A percentile compares a stretch with the other conserved stretches of the same genome.
Evolutionary conservation across 352 stramenopile species (phyloP).

Genomic region (Globisporangium nagaii): DNA sequence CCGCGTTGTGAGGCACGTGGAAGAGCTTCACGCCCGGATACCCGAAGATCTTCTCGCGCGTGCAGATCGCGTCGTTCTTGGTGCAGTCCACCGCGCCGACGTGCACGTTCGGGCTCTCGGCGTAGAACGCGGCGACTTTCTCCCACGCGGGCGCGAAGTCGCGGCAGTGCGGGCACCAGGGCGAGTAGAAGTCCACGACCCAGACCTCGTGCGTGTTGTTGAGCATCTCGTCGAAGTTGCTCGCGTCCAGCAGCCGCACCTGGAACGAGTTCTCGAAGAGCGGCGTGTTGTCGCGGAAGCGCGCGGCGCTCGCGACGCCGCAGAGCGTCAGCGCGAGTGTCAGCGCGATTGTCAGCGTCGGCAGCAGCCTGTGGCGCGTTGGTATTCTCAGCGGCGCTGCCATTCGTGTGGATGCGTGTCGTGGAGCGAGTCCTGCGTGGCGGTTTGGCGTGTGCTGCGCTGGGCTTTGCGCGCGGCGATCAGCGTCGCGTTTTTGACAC

Average conservation of each 20-base stretch:
- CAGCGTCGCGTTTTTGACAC: neutral
- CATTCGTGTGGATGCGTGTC: neutral
- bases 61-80: constrained; percentile 47
- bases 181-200: constrained; percentile 83
- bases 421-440: neutral
- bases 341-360: neutral
- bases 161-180: constrained; percentile 81
- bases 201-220: constrained; percentile 53
- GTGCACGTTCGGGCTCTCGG: constrained; percentile 39
- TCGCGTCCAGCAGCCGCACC: constrained; percentile 31
- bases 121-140: constrained; percentile 64
- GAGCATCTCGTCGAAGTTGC: constrained; percentile 39
- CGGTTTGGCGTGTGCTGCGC: no score
- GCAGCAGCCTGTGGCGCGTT: neutral
- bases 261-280: constrained; percentile 72
- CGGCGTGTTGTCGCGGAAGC: constrained; percentile 43
- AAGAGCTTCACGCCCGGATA: constrained; percentile 74
- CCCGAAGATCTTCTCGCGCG: constrained; percentile 46
- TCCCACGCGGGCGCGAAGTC: constrained; percentile 74
- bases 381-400: neutral
- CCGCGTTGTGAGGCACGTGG: constrained; percentile 43
- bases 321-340: neutral
- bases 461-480: neutral
- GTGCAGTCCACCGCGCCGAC: constrained; percentile 79
- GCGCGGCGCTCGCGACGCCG: neutral